Conservation (phyloP, 2,329 filamentous ascomycete genomes). For the Exophiala sp. region DNA sequence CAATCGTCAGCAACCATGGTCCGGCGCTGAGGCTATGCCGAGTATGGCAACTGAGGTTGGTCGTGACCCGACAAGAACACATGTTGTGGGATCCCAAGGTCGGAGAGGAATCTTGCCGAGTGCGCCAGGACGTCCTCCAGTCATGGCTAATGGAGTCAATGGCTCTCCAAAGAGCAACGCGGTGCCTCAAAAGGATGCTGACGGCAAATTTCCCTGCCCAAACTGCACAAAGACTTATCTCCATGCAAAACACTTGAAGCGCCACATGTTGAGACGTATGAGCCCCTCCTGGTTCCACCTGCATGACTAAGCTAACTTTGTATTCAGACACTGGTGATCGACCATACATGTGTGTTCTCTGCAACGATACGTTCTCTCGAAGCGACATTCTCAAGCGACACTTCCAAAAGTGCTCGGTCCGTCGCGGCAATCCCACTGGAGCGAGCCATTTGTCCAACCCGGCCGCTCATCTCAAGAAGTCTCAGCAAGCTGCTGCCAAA, state of each 20-base stretch:
- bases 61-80: slow-evolving; percentile 56
- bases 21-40: slow-evolving; percentile 39
- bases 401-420: slow-evolving; percentile 97
- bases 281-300: slow-evolving; percentile 12
- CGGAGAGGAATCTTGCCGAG: slow-evolving; percentile 87
- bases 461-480: slow-evolving; percentile 81
- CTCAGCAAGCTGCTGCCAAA: slow-evolving; percentile 40
- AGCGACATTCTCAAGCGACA: slow-evolving; percentile 98
- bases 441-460: slow-evolving; percentile 92
- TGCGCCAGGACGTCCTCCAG: slow-evolving; percentile 78
- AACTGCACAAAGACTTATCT: slow-evolving; percentile 98
- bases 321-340: slow-evolving; percentile 86
- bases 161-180: slow-evolving; percentile 71
- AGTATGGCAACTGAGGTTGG: slow-evolving; percentile 38
- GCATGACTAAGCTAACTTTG: slow-evolving; percentile 34
- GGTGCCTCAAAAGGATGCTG: slow-evolving; percentile 90
- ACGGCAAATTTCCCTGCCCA: slow-evolving; percentile 96
- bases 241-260: slow-evolving; percentile 95
- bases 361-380: slow-evolving; percentile 95
- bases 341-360: slow-evolving; percentile 96
- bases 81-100: slow-evolving; percentile 93
- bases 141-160: slow-evolving; percentile 61
- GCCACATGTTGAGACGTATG: slow-evolving; percentile 93
- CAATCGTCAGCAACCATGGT: slow-evolving; percentile 44
- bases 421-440: slow-evolving; percentile 91